Evolutionary conservation across 352 stramenopile genomes (phyloP).

Genomic region (Phytophthora multivora): DNA sequence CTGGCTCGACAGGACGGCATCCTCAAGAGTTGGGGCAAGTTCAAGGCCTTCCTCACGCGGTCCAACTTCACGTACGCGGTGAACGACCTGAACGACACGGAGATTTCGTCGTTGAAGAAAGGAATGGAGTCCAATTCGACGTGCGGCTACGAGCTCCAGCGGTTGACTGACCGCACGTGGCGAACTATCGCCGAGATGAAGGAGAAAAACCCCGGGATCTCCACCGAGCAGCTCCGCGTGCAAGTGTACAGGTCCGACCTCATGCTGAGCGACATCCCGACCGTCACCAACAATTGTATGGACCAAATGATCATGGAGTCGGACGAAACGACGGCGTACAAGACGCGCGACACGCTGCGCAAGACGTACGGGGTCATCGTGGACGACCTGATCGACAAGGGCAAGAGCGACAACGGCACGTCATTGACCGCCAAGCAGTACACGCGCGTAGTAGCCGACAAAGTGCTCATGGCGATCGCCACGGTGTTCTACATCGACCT

Average conservation of each 20-base stretch:
- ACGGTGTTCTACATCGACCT: conserved; percentile 37
- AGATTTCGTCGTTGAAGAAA: conserved; percentile 41
- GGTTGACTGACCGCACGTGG: conserved; percentile 37
- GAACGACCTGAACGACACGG: conserved; percentile 38
- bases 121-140: conserved; percentile 35
- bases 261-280: conserved; percentile 38
- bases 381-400: conserved; percentile 33
- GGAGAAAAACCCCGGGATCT: conserved; percentile 18
- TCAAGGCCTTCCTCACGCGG: conserved; percentile 30
- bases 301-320: conserved; percentile 37
- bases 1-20: conserved; percentile 28
- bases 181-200: conserved; percentile 35
- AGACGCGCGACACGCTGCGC: conserved; percentile 33
- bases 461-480: conserved; percentile 33
- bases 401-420: conserved; percentile 39
- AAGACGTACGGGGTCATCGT: conserved; percentile 41
- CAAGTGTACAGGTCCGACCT: conserved; percentile 34
- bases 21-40: conserved; percentile 24
- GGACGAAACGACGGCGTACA: conserved; percentile 32
- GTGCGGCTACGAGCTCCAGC: conserved; percentile 46
- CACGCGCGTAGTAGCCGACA: conserved; percentile 32
- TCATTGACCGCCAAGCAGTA: conserved; percentile 36
- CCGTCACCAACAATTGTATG: conserved; percentile 44
- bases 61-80: conserved; percentile 38
- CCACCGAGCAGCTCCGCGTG: conserved; percentile 19